Conservation (phyloP, 1,284 basidiomycete species). For the Xerocomus minutiporus region DNA sequence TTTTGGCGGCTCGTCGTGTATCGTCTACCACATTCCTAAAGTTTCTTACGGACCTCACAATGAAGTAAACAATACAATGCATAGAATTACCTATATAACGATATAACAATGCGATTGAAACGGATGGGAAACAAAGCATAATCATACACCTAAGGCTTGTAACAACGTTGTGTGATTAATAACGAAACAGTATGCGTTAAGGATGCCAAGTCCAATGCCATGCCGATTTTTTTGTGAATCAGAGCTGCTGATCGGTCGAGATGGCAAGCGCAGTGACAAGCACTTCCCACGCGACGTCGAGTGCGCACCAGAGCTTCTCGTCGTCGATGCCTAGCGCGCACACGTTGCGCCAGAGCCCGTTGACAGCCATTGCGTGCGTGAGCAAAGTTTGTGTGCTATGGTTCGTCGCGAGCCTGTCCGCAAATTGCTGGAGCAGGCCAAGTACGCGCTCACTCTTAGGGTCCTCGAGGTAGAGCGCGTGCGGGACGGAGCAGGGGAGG, state of each 20-base stretch:
- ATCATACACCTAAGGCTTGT: conserved; percentile 20
- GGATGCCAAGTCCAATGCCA: conserved; percentile 11
- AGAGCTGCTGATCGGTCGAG: conserved; percentile 23
- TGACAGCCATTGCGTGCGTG: conserved; percentile 38
- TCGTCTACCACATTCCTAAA: no score
- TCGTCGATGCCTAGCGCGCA: conserved; percentile 59
- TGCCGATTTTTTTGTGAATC: neutral
- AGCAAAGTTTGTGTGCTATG: conserved; percentile 34
- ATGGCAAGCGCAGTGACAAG: conserved; percentile 39
- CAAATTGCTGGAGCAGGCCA: conserved; percentile 19
- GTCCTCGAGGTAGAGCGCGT: conserved; percentile 18
- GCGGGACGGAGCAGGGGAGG: conserved; percentile 28
- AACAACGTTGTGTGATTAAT: conserved; percentile 7
- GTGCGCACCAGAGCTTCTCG: conserved; percentile 47
- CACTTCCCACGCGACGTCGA: conserved; percentile 55
- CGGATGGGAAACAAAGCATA: conserved; percentile 1
- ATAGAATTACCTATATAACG: conserved; percentile 18
- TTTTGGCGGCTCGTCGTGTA: no score
- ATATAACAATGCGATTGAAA: conserved; percentile 11
- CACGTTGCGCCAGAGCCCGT: conserved; percentile 59
- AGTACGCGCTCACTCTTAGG: conserved; percentile 10
- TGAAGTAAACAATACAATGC: neutral
- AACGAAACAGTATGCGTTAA: neutral
- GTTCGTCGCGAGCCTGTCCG: conserved; percentile 29
- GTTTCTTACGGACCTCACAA: no score